phyloP scores from a whole-genome alignment of 106 monocot species.

The Agapanthus africanus region DNA sequence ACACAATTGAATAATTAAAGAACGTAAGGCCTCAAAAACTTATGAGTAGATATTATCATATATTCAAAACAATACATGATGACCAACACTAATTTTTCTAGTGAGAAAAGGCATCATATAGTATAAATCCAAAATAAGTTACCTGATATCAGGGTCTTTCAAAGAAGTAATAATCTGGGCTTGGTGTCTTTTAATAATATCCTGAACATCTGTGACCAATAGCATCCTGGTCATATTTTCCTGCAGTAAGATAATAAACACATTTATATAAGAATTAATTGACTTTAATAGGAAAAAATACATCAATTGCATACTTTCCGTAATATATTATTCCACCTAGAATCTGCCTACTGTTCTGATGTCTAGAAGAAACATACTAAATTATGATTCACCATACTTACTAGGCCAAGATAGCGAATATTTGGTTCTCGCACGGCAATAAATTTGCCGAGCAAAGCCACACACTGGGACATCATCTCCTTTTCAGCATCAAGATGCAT shows the following conservation, averaged over 20 bases:
- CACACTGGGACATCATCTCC: constrained; percentile 99
- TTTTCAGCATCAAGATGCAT: constrained; percentile 99
- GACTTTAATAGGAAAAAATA: too few species aligned
- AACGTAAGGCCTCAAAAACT: neutral
- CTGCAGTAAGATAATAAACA: constrained; percentile 39
- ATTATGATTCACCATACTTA: constrained; percentile 27
- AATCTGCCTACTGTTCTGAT: neutral
- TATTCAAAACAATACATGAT: constrained; percentile 49
- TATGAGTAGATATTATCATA: neutral
- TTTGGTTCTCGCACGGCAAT: constrained; percentile 98
- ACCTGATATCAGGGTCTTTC: constrained; percentile 99
- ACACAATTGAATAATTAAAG: too few species aligned
- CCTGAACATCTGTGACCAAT: constrained; percentile 95
- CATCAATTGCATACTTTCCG: neutral
- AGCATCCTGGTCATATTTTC: constrained; percentile 99
- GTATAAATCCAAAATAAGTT: neutral
- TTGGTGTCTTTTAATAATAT: constrained; percentile 97
- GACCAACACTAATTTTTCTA: constrained; percentile 96
- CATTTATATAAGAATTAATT: neutral
- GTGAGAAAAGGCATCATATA: constrained; percentile 24
- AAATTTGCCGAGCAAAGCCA: constrained; percentile 96
- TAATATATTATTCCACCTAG: neutral
- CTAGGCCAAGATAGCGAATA: constrained; percentile 97
- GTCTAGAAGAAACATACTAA: neutral
- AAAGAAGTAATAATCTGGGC: constrained; percentile 93